Evolutionary conservation across 306 rosid genomes (phyloP), one percentile per base, ranked within the genome.

Genomic region (Mimosa pudica): DNA sequence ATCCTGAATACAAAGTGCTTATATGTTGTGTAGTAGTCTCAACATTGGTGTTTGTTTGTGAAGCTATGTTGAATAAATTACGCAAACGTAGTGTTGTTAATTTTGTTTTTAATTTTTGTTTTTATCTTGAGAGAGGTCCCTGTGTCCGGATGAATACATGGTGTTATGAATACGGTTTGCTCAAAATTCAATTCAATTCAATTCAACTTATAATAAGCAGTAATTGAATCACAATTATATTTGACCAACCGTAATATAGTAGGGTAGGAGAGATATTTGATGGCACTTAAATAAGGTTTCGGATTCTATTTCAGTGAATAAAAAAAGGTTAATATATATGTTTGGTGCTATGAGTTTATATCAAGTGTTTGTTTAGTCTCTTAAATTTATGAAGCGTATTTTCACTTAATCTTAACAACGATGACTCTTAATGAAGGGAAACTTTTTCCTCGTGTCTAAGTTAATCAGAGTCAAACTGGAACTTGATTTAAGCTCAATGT

Each of bases 1-100:
- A 81, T 71, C 77, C 80, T 77, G 84, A 74, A 86, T 85, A 81
- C 85, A 60, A 71, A 81, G 82, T 83, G 83, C 88, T 81, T 77
- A 76, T 84, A 78, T 76, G 71, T 87, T 84, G 85, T 88, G 94
- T 82, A 85, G 75, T 86, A 52, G 87, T 75, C 82, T 79, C 83
- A 52, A 85, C 75, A 78, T 80, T 80, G 76, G 71, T 80, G 88
- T 85, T 84, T 86, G 79, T 79, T 82, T 80, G 79, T 79, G 79
- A 84, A 80, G 81, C 66, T 85, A 79, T 80, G 80, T 82, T 82
- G 80, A 82, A 85, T 88, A 85, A 88, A 81, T 76, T 62, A 74
- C 77, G 57, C 73, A 32, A 77, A 57, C 82, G 68, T 60, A 69
- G 72, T 75, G 70, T 33, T 81, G 44, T 71, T 74, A 69, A 16